Evolutionary conservation across 352 stramenopile species (phyloP).

Genomic region (Phytophthora meadii): DNA sequence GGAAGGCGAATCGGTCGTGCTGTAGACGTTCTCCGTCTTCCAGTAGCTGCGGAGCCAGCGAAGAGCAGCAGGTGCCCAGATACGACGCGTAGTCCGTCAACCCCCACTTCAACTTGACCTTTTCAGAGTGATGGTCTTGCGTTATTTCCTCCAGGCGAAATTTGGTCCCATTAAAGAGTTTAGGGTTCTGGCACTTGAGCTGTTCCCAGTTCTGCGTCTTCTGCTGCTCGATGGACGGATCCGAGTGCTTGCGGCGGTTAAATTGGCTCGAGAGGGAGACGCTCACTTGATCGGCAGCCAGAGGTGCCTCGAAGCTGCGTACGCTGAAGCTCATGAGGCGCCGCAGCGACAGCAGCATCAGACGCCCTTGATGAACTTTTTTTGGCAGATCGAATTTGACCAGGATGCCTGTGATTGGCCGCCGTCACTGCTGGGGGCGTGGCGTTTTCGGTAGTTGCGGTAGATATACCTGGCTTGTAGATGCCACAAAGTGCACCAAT

Average conservation of each 20-base stretch:
- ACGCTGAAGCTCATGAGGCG: conserved; percentile 55
- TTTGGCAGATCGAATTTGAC: too few relatives aligned
- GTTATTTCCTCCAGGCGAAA: conserved; percentile 46
- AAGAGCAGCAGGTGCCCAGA: conserved; percentile 73
- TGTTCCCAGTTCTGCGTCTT: conserved; percentile 51
- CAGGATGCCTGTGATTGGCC: too few relatives aligned
- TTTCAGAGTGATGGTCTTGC: background rate
- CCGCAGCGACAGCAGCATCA: conserved; percentile 36
- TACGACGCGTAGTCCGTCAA: conserved; percentile 84
- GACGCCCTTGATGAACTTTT: too few relatives aligned
- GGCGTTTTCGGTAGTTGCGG: too few relatives aligned
- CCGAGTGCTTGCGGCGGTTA: conserved; percentile 55
- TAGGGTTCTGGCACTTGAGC: conserved; percentile 38
- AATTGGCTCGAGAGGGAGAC: conserved; percentile 52
- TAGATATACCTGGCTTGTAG: too few relatives aligned
- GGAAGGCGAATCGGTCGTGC: conserved; percentile 52
- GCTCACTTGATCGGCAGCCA: conserved; percentile 43
- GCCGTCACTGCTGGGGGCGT: too few relatives aligned
- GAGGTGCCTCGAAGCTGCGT: conserved; percentile 34
- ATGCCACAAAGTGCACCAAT: too few relatives aligned
- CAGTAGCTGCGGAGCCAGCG: conserved; percentile 43
- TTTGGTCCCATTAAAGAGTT: conserved; percentile 82
- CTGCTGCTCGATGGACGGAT: conserved; percentile 43
- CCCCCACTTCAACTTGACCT: conserved; percentile 48
- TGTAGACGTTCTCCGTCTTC: conserved; percentile 35